These are phyloP conservation scores for Xylaria sp. DNA, from an alignment of 2,329 filamentous ascomycete species.

Conservation along the genomic window DNA sequence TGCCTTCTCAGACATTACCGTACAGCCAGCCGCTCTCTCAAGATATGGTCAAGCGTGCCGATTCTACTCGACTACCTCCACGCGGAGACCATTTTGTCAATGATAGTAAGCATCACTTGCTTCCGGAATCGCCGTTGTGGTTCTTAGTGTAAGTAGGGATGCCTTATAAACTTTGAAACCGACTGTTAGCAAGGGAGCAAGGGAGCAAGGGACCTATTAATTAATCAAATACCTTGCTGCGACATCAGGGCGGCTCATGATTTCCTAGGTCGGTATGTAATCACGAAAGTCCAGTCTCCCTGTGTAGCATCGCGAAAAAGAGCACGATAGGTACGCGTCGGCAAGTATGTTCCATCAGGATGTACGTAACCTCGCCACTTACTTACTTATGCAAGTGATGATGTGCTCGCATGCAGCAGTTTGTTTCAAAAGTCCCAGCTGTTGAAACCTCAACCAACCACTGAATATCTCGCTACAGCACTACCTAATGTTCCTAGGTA, in stretches of 20 bases:
- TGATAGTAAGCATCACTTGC: background rate
- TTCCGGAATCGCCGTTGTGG: slow-evolving; percentile 3
- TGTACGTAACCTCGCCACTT: background rate
- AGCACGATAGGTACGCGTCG: background rate
- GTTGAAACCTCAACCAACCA: slow-evolving; percentile 2
- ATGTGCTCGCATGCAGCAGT: background rate
- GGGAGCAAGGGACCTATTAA: too few species aligned
- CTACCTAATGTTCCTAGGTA: background rate
- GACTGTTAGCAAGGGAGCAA: background rate
- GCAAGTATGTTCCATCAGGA: too few species aligned
- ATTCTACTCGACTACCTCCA: background rate
- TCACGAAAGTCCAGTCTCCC: background rate
- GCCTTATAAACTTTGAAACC: background rate
- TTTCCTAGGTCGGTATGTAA: background rate
- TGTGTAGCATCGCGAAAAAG: background rate
- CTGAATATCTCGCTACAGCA: background rate
- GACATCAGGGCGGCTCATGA: background rate
- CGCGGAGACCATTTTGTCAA: background rate
- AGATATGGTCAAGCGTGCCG: background rate
- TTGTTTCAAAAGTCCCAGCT: background rate
- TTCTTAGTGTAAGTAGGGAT: background rate
- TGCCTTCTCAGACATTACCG: background rate
- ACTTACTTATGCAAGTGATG: background rate
- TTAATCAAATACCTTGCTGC: slow-evolving; percentile 3
- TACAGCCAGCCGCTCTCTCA: background rate